Evolutionary conservation across 106 monocot genomes (phyloP), one percentile per base, ranked within the genome.

Genomic region (Phalaenopsis equestris): DNA sequence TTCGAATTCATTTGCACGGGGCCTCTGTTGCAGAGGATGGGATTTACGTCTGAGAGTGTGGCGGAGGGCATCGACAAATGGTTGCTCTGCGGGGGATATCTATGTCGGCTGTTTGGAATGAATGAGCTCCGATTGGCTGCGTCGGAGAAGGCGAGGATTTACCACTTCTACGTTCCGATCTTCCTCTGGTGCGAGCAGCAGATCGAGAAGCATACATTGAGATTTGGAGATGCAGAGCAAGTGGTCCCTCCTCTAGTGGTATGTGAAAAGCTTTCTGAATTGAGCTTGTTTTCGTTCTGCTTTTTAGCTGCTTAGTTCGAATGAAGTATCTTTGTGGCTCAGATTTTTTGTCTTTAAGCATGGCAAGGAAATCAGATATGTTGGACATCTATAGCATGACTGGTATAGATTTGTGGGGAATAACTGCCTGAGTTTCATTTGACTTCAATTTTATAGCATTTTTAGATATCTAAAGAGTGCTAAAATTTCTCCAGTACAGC

Each of bases 161-260:
- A 93, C 67, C 94, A 99, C 76, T 99, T 84, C 81, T 99, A 99
- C 52, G 81, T 94, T 41, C 98, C 98, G 6, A 90, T 99, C 15
- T 99, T 91, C 78, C 47, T 99, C 57, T 99, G 98, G 98, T 99
- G 98, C 75, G 92, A 94, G 81, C 88, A 94, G n/a, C 89, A 89
- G 84, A 55, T 99, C 41, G 9, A 48, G 43, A 75, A 52, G 11
- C 98, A 99, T 72, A 75, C 75, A n/a, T 84, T 87, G 18, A 64
- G 72, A 56, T 92, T 85, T 77, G 55, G 73, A 23, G 94, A 90
- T 15, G 89, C 87, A 14, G 92, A 92, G 41, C 91, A 93, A 30
- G 86, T 91, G 30, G 88, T 90, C 72, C 91, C 98, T 61, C 92
- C 98, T 45, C 84, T 94, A 75, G 88, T 99, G 88, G 98, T 99